Conservation (phyloP, 2,329 filamentous ascomycete species). For the Celoporthe dispersa region DNA sequence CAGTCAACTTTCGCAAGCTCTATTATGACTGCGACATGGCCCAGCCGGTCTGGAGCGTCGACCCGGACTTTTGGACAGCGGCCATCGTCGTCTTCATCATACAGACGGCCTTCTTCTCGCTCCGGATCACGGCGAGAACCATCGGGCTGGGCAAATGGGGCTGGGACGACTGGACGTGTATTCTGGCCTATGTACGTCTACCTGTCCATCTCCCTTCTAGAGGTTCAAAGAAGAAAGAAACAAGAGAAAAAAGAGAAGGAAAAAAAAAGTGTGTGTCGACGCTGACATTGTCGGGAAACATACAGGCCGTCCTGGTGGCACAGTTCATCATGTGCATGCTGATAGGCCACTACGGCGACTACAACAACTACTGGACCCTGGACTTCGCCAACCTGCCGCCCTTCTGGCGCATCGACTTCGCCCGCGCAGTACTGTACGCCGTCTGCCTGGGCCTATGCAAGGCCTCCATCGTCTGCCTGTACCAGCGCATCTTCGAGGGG, state of each 20-base stretch:
- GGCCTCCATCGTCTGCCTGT: slow-evolving; percentile 23
- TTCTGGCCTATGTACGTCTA: slow-evolving; percentile 19
- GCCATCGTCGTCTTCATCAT: slow-evolving; percentile 21
- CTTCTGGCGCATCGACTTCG: slow-evolving; percentile 22
- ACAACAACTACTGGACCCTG: slow-evolving; percentile 22
- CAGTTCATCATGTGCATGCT: slow-evolving; percentile 23
- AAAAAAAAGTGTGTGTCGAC: no score
- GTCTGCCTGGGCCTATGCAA: slow-evolving; percentile 19
- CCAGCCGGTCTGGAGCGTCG: slow-evolving; percentile 19
- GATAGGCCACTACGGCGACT: slow-evolving; percentile 20
- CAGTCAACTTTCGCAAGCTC: slow-evolving; percentile 18
- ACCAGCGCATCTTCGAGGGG: slow-evolving; percentile 25
- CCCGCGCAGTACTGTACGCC: slow-evolving; percentile 18
- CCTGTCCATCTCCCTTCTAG: no score
- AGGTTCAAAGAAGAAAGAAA: no score
- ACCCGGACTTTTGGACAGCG: slow-evolving; percentile 18
- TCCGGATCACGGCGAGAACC: slow-evolving; percentile 3
- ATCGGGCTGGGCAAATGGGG: slow-evolving; percentile 17
- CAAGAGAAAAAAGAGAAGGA: no score
- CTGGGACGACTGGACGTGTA: slow-evolving; percentile 18
- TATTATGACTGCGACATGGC: slow-evolving; percentile 19
- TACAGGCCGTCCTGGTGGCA: slow-evolving; percentile 7
- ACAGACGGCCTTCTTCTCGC: slow-evolving; percentile 18
- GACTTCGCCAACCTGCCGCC: slow-evolving; percentile 15
- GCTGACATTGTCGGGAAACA: no score